Evolutionary conservation across 305 asterid genomes (phyloP), one percentile per base, ranked within the genome.

Genomic region (Ruellia speciosa): DNA sequence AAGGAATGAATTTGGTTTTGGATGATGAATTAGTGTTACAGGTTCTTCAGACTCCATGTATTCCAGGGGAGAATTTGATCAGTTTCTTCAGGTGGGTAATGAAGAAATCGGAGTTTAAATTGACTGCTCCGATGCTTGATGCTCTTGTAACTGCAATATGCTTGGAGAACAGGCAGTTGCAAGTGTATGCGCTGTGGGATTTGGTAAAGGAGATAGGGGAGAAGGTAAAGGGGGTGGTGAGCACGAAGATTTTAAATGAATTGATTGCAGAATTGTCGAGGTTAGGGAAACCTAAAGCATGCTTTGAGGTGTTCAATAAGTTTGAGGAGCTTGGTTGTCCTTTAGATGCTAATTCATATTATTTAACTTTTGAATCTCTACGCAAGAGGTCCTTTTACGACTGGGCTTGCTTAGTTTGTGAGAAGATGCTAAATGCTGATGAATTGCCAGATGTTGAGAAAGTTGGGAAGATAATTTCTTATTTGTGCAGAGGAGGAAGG

Each of bases 271-370:
- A 64, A 63, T 77, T 83, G 61, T 72, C 86, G 3, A 74, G 78
- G 70, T 56, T 87, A 49, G 88, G 81, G 54, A 81, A 83, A 56
- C 94, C 79, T 50, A 83, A 90, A 69, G 87, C 76, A 11, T 92
- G 95, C 14, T 81, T 68, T 67, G 92, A 87, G 28, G 82, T 85
- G 47, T 87, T 87, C 69, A 83, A 68, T 67, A 85, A 77, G 80
- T 81, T 85, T 77, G 95, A 75, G 77, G 94, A 85, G 35, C 81
- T 87, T 64, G 89, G 83, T 18, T 85, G 87, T 67, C 62, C 20
- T 7, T 51, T 60, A 10, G 76, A 80, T 75, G 75, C 81, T 9
- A 81, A 90, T 64, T 78, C 97, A 14, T 87, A 83, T 72, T 87
- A 70, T 67, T 66, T 67, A 33, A 83, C 95, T 10, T 71, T 87